These are phyloP conservation scores for Phytophthora podocarpi DNA, from an alignment of 352 stramenopile genomes.

Conservation along the genomic window DNA sequence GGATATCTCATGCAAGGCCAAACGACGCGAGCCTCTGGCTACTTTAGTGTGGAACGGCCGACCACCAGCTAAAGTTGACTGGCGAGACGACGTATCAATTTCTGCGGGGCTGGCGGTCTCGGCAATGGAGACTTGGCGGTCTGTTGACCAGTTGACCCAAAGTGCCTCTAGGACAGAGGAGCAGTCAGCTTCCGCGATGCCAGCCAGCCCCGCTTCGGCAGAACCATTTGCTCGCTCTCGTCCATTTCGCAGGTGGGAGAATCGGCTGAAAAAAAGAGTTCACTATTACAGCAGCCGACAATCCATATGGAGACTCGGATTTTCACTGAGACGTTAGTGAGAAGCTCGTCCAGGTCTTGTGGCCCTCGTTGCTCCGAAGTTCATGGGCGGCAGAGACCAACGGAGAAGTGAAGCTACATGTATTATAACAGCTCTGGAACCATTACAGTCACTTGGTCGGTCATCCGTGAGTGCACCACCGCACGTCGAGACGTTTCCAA, in stretches of 20 bases:
- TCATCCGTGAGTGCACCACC: too few species aligned
- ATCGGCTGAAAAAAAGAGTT: constrained; percentile 31
- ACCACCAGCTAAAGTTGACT: constrained; percentile 5
- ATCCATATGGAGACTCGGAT: constrained; percentile 16
- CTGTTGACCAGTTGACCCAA: too few species aligned
- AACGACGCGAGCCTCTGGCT: too few species aligned
- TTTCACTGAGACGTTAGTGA: constrained; percentile 22
- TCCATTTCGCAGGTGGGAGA: constrained; percentile 27
- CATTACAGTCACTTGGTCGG: too few species aligned
- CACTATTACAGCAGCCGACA: constrained; percentile 23
- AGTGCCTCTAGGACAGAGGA: constrained; percentile 6
- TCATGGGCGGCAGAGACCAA: too few species aligned
- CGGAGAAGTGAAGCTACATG: too few species aligned
- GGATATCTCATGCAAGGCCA: constrained; percentile 24
- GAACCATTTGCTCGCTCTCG: constrained; percentile 13
- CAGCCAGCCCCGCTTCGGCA: constrained; percentile 3
- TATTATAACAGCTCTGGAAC: too few species aligned
- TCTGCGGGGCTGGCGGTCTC: background rate
- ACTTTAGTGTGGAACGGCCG: constrained; percentile 10
- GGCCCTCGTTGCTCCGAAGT: constrained; percentile 11
- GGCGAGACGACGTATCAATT: too few species aligned
- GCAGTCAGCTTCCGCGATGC: constrained; percentile 1
- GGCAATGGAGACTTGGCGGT: background rate
- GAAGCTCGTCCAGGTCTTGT: constrained; percentile 2
- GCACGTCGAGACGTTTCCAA: constrained; percentile 1